Base-by-base conservation (phyloP, 306 rosid genomes). In the Dryas alaskensis region DNA sequence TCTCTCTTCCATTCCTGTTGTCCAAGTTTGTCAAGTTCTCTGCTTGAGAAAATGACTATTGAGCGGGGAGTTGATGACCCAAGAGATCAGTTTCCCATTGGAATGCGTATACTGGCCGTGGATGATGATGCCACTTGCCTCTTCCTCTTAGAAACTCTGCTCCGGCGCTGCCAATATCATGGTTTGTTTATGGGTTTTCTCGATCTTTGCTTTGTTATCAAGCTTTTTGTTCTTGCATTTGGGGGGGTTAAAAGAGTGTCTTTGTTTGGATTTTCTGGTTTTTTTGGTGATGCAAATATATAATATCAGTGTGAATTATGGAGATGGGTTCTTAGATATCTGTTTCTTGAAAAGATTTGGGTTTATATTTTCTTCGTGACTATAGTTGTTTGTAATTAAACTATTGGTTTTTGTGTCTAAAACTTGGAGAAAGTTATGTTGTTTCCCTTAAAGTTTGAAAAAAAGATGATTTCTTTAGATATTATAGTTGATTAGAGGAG, bases 61-160 rank as follows among this genome's bases (percentile, higher is more conserved):
- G 92, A 79, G 73, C 79, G 61, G 17, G 69, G 53, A 50, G 69
- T 55, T 66, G 91, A 81, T 12, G 97, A 89, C 67, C 81, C 88
- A 57, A 67, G 77, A 67, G 90, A 85, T 45, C 85, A 84, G 43
- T 95, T 95, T 72, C 99, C 99, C 12, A 58, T 83, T 44, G 99
- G 99, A 79, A 88, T 95, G 99, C 96, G 99, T 72, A 96, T 95
- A 31, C 98, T 95, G 27, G 97, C 97, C 8, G 99, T 95, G 19
- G 99, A 95, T 17, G 99, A 95, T 58, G 96, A 95, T 67, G 91
- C 92, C 67, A 92, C 92, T 39, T 92, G 98, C 65, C 98, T 92
- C 70, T 27, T 79, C 66, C 73, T 95, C 68, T 72, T 95, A 81
- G 97, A 92, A 83, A 86, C 80, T 74, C 80, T 92, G 22, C 99